Evolutionary conservation across 1,139 yeast genomes (phyloP), one percentile per base, ranked within the genome.

Genomic region (Yamadazyma atmosphaerica): DNA sequence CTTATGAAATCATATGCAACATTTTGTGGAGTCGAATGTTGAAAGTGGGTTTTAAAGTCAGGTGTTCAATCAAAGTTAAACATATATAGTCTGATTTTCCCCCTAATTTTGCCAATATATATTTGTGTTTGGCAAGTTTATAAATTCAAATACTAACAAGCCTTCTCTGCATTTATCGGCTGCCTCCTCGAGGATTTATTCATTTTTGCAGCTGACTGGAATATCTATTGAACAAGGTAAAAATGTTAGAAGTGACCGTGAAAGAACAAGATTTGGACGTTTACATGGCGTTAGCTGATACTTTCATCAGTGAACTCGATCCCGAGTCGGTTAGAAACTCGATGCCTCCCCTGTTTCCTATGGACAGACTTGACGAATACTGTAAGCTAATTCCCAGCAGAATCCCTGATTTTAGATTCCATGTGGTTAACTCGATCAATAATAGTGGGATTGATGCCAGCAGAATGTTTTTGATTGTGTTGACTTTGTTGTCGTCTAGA

Each of bases 341-440:
- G 32, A 50, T 70, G 27, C 56, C 55, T 28, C 50, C 52, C 4
- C 45, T 45, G 12, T 61, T 68, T 37, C 63, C 69, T 3, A 41
- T 42, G 28, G 66, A 59, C 5, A 55, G 55, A 40, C 41, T 68
- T n/a, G 58, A 63, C 3, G 67, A 64, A 32, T 71, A 69, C 42
- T 52, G 65, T 32, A 44, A 48, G 16, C 46, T 58, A 1, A 60
- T 46, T 33, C 72, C 74, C 1, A 63, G 72, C 2, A 52, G 58
- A 18, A 46, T 58, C 1, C 67, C 69, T 0, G 57, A 51, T 6
- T 61, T 63, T 39, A 50, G 47, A 32, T 56, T 56, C 11, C 43
- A 38, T 15, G 35, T 67, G 22, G 46, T 46, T 17, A 27, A 33
- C 1, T 33, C 52, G 3, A 43, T 63, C 12, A 51, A 54, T 26